Base-by-base conservation (phyloP, 2,329 filamentous ascomycete species). In the Cladosporium sp. region DNA sequence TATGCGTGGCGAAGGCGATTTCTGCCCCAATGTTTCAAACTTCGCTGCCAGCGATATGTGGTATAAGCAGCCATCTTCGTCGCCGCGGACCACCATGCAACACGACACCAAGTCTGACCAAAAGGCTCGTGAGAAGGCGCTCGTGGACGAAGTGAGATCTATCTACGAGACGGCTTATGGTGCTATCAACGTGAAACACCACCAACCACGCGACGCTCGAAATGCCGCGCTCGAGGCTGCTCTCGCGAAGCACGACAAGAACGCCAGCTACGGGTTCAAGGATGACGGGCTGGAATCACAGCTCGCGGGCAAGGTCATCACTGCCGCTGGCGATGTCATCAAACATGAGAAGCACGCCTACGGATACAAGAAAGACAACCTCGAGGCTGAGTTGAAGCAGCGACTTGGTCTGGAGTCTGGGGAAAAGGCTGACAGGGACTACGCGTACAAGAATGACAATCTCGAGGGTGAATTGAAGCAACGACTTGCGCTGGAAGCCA, bases 111-210 rank as follows among this genome's bases (percentile, higher is more conserved):
- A 71, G 65, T 62, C 69, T 18, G 67, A 72, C 59, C 69, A 74
- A 57, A 73, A 72, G 65, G 68, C 69, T 21, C 66, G 68, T 12
- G 76, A 79, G 58, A 72, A 72, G 58, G 70, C 71, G 6, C 72
- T 82, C 15, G 73, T 78, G 18, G 69, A 72, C 8, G 77, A 81
- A 67, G 73, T 82, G 24, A 74, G 75, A 44, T 72, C 71, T 24
- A 80, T 82, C 58, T 82, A 83, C 68, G 80, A 82, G 69, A 74
- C 78, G 44, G 66, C 68, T 11, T 82, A 81, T 66, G 80, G 80
- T 24, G 74, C 69, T 6, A 81, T 81, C 58, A 38, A 66, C 21
- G 14, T 36, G 18, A 54, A 69, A 26, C 75, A 77, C 65, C 69
- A 68, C 44, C 74, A 76, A 49, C 60, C 60, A 15, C n/a, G 11